Evolutionary conservation across 768 basidiomycete species (phyloP), one percentile per base, ranked within the genome.

Genomic region (Leccinum ochraceum): DNA sequence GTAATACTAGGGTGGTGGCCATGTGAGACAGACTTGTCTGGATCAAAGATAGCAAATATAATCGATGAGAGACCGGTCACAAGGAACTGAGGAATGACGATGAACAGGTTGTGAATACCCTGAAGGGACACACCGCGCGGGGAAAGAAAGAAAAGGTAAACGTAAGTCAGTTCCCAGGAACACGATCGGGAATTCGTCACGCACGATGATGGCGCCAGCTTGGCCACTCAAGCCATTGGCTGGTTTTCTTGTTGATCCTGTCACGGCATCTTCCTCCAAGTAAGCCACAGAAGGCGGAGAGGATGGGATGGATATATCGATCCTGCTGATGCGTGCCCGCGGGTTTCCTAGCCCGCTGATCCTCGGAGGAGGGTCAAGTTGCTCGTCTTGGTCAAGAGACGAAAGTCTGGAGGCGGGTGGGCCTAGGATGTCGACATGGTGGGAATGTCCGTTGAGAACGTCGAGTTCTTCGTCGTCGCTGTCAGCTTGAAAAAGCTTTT

Each of bases 41-140:
- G 88, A 61, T 96, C 95, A 61, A 94, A 80, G 5, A 97, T 74
- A 16, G 90, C 91, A 68, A 98, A 97, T 51, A 98, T 82, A 62
- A 95, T 77, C 10, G 94, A 86, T 1, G 94, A 87, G 5, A 98
- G 73, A 24, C 87, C 94, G 0, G 92, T 95, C 34, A 95, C 89
- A 44, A 98, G 80, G 75, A 98, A 95, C 69, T 98, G 96, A 0
- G 96, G 96, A 7, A 97, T 77, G 60, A 98, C 96, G 62, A 98
- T 79, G 74, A 91, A 96, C 60, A 97, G 84, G 69, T 97, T 98
- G 75, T 98, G 95, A 56, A 98, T 96, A 44, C 96, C 95, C 92
- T 94, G 61, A 36, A 14, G 39, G 32, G 16, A 22, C 20, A 46
- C 44, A 22, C 39, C 59, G 30, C 32, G 20, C 14, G 52, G n/a